Percentiles rank a stretch among this genome's conserved stretches.
Evolutionary conservation across 352 stramenopile species (phyloP).

Genomic region (Phytopythium aichiense): DNA sequence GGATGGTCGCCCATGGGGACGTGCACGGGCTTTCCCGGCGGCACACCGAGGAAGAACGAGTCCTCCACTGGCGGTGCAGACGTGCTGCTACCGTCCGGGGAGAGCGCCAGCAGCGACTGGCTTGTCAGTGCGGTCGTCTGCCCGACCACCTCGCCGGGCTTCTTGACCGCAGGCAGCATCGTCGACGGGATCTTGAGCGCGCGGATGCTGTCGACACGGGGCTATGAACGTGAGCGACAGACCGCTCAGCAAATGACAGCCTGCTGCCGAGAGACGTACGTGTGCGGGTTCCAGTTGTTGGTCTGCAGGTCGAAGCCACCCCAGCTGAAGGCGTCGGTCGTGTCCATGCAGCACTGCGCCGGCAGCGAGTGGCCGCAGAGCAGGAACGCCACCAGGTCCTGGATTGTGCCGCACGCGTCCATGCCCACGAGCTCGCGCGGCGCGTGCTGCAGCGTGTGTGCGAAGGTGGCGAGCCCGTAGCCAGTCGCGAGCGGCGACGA

Average conservation of each 20-base stretch:
- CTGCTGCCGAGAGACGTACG: constrained; percentile 11
- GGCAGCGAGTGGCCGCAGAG: constrained; percentile 49
- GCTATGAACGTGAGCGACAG: not conserved
- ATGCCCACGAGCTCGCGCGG: constrained; percentile 34
- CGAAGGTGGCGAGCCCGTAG: constrained; percentile 70
- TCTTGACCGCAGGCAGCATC: constrained; percentile 59
- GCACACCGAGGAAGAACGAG: constrained; percentile 28
- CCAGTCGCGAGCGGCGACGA: constrained; percentile 44
- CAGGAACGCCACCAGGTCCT: constrained; percentile 71
- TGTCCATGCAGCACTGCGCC: constrained; percentile 53
- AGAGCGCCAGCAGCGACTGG: not conserved
- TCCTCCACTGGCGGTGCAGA: not conserved
- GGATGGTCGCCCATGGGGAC: constrained; percentile 79
- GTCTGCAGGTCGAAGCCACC: constrained; percentile 46
- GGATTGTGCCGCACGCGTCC: constrained; percentile 76
- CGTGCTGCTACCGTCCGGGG: not conserved
- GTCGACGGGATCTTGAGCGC: constrained; percentile 51
- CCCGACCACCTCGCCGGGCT: constrained; percentile 47
- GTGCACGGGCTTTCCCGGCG: constrained; percentile 29
- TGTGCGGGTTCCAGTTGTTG: constrained; percentile 37
- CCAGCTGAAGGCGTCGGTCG: constrained; percentile 76
- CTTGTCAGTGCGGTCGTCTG: constrained; percentile 4
- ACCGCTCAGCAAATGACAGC: not conserved
- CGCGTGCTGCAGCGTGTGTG: constrained; percentile 38
- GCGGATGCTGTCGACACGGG: constrained; percentile 22